Base-by-base conservation (phyloP, 2,329 filamentous ascomycete genomes). In the Colletotrichum chrysophilum region DNA sequence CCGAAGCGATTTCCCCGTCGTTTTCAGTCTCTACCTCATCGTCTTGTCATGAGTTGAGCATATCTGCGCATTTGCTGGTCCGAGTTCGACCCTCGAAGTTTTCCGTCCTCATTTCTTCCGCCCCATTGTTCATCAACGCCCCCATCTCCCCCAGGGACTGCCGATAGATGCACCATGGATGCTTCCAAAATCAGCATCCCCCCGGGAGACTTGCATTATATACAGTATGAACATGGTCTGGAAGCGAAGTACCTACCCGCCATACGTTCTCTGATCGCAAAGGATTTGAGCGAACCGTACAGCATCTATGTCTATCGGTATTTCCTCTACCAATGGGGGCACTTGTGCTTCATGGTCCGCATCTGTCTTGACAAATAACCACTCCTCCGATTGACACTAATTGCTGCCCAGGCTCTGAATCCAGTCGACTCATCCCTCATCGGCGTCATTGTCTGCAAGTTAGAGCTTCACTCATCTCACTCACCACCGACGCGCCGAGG, bases 291-390 rank as follows among this genome's bases (percentile, higher is more conserved):
- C 79, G 97, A 99, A 85, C 97, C 97, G 2, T 99, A 99, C 85
- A 98, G 96, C 86, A 98, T 99, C 83, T 99, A 99, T 87, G 97
- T 99, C 74, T 99, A 98, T 85, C 93, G 97, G 36, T 99, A 99
- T 84, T 99, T 99, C 81, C 88, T 99, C 21, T 98, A 97, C 83
- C 96, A 98, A 90, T 99, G 97, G 97, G 94, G 95, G 7, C 94
- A 98, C 82, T 88, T 99, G n/a, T 99, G 97, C 85, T 98, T 95
- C 85, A 95, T 98, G 93, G 96, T 96, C 86, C 38, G 83, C 69
- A 58, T 66, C 38, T 36, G 8, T 61, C 48, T 38, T 26, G n/a
- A 55, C 64, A 32, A 58, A 13, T n/a, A 55, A n/a, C 43, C 38
- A 76, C 21, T 32, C n/a, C 66, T 56, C 56, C 18, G 36, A 52